Conservation (phyloP, 805 yeast genomes). For the Kluyveromyces wickerhamii region DNA sequence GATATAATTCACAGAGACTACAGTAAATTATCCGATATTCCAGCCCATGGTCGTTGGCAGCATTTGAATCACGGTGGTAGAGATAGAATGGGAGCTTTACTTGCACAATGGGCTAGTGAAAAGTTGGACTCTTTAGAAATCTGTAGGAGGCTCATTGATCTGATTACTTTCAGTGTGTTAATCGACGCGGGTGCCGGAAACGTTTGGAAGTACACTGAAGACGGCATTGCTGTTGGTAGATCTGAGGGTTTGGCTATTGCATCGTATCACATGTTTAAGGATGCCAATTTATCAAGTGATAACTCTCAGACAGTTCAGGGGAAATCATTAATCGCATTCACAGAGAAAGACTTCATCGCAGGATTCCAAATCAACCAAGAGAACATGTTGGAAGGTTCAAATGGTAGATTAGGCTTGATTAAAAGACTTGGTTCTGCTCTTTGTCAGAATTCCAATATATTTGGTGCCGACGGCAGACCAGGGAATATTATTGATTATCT, state of each 20-base stretch:
- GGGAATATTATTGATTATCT: constrained; percentile 50
- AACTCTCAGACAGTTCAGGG: constrained; percentile 38
- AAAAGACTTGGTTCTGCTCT: constrained; percentile 43
- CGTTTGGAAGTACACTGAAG: constrained; percentile 42
- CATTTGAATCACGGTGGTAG: constrained; percentile 49
- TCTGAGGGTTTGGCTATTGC: constrained; percentile 63
- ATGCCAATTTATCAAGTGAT: constrained; percentile 38
- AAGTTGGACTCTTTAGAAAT: constrained; percentile 36
- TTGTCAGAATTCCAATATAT: constrained; percentile 32
- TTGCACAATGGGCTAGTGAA: constrained; percentile 32
- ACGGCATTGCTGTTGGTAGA: constrained; percentile 31
- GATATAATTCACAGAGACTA: constrained; percentile 40
- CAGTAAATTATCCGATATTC: constrained; percentile 38
- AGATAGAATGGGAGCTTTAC: constrained; percentile 37
- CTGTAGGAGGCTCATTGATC: constrained; percentile 47
- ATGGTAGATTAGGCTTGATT: constrained; percentile 44
- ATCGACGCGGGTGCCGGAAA: constrained; percentile 67
- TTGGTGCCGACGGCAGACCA: constrained; percentile 41
- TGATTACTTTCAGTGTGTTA: constrained; percentile 52
- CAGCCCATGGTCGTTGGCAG: constrained; percentile 64
- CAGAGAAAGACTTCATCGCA: constrained; percentile 29
- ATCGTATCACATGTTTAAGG: constrained; percentile 43
- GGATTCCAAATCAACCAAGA: constrained; percentile 42
- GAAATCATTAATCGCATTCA: constrained; percentile 30
- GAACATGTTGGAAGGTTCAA: constrained; percentile 47